Evolutionary conservation across 78 protist genomes (phyloP), one percentile per base, ranked within the genome.

Genomic region (Chrysochromulina tobinii): DNA sequence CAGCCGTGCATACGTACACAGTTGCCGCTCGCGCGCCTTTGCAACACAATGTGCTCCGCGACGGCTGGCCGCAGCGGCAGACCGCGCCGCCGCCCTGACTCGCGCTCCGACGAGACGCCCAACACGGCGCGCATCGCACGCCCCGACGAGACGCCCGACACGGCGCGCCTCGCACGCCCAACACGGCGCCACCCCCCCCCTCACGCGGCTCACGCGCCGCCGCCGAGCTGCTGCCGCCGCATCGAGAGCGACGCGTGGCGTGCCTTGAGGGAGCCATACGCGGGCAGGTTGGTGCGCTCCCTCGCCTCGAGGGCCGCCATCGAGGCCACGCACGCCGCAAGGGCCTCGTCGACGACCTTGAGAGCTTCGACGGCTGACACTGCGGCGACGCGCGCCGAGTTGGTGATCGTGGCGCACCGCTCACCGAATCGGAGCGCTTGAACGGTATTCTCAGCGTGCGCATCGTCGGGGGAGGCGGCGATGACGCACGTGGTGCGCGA

Each of bases 341-440:
- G 68, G 21, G 91, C 91, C n/a, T 15, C 72, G 68, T 88, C 91
- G 69, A 88, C 48, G 55, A 69, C 86, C 20, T 51, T 67, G n/a
- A 72, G 73, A 1, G 91, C 91, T 18, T 79, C 61, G 48, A 54
- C 53, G 2, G 48, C 21, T 48, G 91, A 88, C 54, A 7, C 48
- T 12, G n/a, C 53, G 17, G 7, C 25, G 51, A 72, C 20, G 51
- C 9, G 1, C 55, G 86, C n/a, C 27, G 77, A 9, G 69, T 55
- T 88, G 51, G 68, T 57, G 17, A 88, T 23, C 72, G 3, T 25
- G 53, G 81, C 51, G 61, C 90, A 87, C 25, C 48, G 67, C 91
- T 88, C 91, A 7, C 91, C 91, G 50, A 88, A 88, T 14, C 85
- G 69, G 67, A 88, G 61, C 57, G 85, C 84, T 5, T 68, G 84